A percentile compares a stretch with the other conserved stretches of the same genome.
Evolutionary conservation across 1,284 basidiomycete species (phyloP).

Genomic region (Gymnopus androsaceus): DNA sequence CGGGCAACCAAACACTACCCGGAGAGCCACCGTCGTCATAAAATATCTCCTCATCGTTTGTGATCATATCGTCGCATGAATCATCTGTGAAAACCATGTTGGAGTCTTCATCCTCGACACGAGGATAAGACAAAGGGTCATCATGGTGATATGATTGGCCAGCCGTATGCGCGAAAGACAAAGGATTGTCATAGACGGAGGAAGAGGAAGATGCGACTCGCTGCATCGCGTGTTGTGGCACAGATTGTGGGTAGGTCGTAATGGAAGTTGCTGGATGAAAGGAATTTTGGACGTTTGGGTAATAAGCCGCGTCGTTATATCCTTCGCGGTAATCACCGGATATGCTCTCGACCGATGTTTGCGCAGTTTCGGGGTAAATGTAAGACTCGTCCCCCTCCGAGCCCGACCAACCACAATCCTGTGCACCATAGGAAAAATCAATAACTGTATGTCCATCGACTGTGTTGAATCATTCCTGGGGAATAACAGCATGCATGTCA

Average conservation of each 20-base stretch:
- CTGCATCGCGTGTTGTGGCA: background rate
- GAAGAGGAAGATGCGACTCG: background rate
- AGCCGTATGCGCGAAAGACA: background rate
- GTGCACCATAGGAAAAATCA: background rate
- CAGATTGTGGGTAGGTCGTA: background rate
- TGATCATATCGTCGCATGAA: background rate
- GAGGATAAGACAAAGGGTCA: background rate
- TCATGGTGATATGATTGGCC: background rate
- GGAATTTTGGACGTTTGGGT: background rate
- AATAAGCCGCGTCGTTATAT: background rate
- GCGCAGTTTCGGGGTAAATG: background rate
- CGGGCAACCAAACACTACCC: background rate
- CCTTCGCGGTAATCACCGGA: background rate
- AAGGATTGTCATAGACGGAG: background rate
- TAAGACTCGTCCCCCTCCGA: background rate
- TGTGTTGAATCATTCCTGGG: background rate
- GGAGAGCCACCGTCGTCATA: background rate
- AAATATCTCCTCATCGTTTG: background rate
- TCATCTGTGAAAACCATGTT: background rate
- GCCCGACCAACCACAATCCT: background rate
- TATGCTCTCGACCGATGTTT: background rate
- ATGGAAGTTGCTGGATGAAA: background rate
- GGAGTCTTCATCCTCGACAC: background rate
- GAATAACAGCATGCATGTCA: background rate
- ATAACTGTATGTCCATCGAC: background rate